Percentiles rank a stretch among this genome's conserved stretches.
phyloP scores from a whole-genome alignment of 495 filamentous ascomycete genomes.

The Choiromyces venosus region DNA sequence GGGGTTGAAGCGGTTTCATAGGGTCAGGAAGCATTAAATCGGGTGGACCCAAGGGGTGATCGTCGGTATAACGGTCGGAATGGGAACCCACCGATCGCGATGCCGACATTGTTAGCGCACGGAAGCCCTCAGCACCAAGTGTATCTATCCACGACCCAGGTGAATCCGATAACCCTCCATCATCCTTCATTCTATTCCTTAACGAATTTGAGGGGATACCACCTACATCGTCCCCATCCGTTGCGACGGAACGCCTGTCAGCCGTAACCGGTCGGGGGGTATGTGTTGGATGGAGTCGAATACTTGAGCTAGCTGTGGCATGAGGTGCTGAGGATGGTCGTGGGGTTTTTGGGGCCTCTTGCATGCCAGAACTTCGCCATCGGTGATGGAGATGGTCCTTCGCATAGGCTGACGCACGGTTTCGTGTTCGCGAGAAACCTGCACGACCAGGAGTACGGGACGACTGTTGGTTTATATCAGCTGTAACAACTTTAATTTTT shows the following conservation, averaged over 20 bases:
- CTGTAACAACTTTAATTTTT: constrained; percentile 34
- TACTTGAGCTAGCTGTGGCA: background rate
- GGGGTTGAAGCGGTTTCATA: constrained; percentile 23
- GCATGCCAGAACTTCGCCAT: background rate
- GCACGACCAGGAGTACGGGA: background rate
- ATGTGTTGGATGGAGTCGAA: background rate
- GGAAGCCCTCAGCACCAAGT: background rate
- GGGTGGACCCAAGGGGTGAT: constrained; percentile 7
- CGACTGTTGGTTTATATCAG: background rate
- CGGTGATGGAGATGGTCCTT: background rate
- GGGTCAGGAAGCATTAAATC: constrained; percentile 34
- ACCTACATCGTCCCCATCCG: too few species aligned
- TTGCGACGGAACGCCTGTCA: background rate
- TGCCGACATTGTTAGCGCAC: background rate
- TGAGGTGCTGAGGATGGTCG: background rate
- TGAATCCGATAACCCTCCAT: background rate
- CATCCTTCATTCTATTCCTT: background rate
- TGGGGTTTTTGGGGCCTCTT: background rate
- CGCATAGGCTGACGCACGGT: background rate
- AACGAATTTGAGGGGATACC: background rate
- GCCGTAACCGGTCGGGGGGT: background rate
- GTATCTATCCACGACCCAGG: constrained; percentile 1
- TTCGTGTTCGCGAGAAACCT: background rate
- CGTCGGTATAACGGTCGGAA: background rate
- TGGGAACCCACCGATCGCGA: background rate